Percentiles rank a stretch among this genome's conserved stretches.
phyloP scores from a whole-genome alignment of 208 protist genomes.

The Trypanosoma congolense region DNA sequence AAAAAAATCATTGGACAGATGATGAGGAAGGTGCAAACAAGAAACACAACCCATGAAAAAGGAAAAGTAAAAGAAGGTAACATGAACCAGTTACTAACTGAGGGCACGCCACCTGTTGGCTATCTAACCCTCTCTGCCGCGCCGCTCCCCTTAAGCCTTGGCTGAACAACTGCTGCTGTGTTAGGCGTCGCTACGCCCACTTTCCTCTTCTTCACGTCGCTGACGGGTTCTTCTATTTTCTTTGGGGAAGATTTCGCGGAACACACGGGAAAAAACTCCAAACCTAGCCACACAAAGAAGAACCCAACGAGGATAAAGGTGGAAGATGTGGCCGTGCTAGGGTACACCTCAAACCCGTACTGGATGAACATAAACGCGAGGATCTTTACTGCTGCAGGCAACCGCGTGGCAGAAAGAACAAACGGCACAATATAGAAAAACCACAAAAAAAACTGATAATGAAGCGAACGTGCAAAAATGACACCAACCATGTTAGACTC shows the following conservation, averaged over 20 bases:
- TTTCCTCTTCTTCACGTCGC: not conserved
- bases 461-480: constrained; percentile 77
- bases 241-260: not conserved
- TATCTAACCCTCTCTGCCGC: too few species aligned
- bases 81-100: too few species aligned
- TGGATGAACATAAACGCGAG: constrained; percentile 35
- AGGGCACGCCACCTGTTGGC: too few species aligned
- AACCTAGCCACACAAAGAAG: constrained; percentile 25
- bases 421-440: constrained; percentile 88
- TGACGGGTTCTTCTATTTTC: not conserved
- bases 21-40: too few species aligned
- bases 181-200: too few species aligned
- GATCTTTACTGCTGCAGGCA: constrained; percentile 29
- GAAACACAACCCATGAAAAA: too few species aligned
- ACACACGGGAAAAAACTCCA: constrained; percentile 42
- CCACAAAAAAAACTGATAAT: constrained; percentile 94
- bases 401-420: constrained; percentile 37
- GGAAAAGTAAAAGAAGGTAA: too few species aligned
- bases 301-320: constrained; percentile 39
- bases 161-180: too few species aligned
- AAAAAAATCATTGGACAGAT: too few species aligned
- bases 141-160: too few species aligned
- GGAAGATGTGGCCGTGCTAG: constrained; percentile 47
- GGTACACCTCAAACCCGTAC: constrained; percentile 60
- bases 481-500: constrained; percentile 90